Conservation (phyloP, 345 rosid genomes). For the Zanthoxylum bungeanum region DNA sequence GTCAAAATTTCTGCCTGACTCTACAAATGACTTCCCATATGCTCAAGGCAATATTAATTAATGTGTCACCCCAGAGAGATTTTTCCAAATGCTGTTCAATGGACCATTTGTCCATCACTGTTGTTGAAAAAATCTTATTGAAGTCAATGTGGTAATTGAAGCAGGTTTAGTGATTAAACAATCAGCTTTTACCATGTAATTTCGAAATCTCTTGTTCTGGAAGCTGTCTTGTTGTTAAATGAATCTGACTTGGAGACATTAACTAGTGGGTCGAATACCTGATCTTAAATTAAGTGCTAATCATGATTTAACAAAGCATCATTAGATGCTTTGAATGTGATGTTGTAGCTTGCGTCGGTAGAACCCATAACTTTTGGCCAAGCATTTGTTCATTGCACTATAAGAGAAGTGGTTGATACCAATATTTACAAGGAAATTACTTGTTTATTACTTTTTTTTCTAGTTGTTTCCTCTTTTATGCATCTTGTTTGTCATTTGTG, state of each 20-base stretch:
- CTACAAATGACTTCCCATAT: background rate
- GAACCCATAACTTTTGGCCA: background rate
- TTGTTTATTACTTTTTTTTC: background rate
- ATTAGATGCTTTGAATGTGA: background rate
- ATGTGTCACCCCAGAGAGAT: no score
- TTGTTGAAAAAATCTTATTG: background rate
- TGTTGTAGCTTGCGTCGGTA: slow-evolving; percentile 1
- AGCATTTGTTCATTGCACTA: background rate
- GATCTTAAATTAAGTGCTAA: background rate
- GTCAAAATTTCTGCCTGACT: background rate
- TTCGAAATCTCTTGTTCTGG: background rate
- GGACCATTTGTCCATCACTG: background rate
- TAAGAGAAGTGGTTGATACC: background rate
- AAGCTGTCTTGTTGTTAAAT: background rate
- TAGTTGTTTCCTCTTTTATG: background rate
- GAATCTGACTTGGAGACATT: background rate
- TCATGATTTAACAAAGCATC: background rate
- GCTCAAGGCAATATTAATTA: background rate
- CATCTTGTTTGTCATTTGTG: background rate
- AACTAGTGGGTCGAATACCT: background rate
- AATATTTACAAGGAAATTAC: background rate
- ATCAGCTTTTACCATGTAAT: background rate
- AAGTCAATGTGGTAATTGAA: background rate
- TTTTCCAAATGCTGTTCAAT: background rate
- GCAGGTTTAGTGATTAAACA: background rate